Evolutionary conservation across 176 grass and related monocot genomes (phyloP).

Genomic region (Echinochloa phyllopogon): DNA sequence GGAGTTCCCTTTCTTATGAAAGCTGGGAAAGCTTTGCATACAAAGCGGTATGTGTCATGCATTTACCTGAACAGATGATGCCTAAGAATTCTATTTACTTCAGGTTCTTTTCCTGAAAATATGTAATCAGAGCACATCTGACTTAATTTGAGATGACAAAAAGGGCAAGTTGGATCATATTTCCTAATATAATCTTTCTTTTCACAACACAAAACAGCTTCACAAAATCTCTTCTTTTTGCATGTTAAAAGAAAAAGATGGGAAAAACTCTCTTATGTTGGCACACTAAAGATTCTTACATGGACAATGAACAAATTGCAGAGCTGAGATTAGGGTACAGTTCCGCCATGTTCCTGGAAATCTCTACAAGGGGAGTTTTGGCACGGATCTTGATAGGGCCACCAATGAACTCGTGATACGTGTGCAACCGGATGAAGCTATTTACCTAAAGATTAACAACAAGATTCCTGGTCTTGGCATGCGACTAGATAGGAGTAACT

Average conservation of each 20-base stretch:
- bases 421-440: slow-evolving; percentile 91
- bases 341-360: slow-evolving; percentile 96
- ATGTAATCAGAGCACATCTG: background rate
- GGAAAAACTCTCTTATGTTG: background rate
- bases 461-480: slow-evolving; percentile 93
- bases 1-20: slow-evolving; percentile 99
- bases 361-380: slow-evolving; percentile 83
- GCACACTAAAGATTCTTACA: background rate
- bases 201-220: background rate
- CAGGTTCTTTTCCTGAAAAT: background rate
- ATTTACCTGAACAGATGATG: slow-evolving; percentile 15
- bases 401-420: slow-evolving; percentile 97
- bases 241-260: background rate
- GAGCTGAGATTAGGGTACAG: slow-evolving; percentile 93
- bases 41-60: slow-evolving; percentile 59
- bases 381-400: slow-evolving; percentile 84
- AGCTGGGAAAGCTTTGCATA: slow-evolving; percentile 90
- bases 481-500: slow-evolving; percentile 89
- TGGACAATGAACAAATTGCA: slow-evolving; percentile 46
- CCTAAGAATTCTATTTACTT: background rate
- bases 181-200: background rate
- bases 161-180: background rate
- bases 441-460: slow-evolving; percentile 97
- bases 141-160: background rate
- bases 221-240: background rate